Conservation (phyloP, 2,329 filamentous ascomycete genomes). For the Aureobasidium lini region DNA sequence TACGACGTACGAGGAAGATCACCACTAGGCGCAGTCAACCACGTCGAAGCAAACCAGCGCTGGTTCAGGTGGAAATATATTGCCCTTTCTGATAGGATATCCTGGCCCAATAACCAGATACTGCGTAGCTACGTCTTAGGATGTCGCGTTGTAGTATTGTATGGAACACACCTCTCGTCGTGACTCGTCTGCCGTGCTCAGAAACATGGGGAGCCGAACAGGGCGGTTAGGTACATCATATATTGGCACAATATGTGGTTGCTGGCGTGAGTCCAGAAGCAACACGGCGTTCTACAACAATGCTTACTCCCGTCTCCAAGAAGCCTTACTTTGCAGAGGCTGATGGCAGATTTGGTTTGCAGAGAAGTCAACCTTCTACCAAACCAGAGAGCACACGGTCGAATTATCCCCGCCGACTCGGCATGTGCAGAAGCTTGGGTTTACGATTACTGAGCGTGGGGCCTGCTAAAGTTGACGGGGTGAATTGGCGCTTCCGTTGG, state of each 20-base stretch:
- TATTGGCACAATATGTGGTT: neutral
- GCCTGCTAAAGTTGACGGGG: neutral
- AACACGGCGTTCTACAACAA: neutral
- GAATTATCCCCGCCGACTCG: neutral
- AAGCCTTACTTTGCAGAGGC: neutral
- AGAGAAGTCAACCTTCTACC: neutral
- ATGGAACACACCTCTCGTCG: neutral
- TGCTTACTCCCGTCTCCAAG: neutral
- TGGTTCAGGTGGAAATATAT: neutral
- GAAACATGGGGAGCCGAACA: conserved; percentile 9
- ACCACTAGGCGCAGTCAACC: neutral
- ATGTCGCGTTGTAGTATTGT: neutral
- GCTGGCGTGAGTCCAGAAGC: neutral
- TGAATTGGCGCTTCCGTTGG: neutral
- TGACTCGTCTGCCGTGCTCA: neutral
- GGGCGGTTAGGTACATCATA: neutral
- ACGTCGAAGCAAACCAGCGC: neutral
- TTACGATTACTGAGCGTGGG: neutral
- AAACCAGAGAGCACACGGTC: neutral
- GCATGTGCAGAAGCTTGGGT: neutral
- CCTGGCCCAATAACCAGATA: neutral
- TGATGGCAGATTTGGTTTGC: neutral
- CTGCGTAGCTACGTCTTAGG: too few relatives aligned
- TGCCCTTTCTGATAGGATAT: neutral
- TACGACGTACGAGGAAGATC: neutral